Evolutionary conservation across 441 rosid genomes (phyloP), one percentile per base, ranked within the genome.

Genomic region (Erodium moschatum): DNA sequence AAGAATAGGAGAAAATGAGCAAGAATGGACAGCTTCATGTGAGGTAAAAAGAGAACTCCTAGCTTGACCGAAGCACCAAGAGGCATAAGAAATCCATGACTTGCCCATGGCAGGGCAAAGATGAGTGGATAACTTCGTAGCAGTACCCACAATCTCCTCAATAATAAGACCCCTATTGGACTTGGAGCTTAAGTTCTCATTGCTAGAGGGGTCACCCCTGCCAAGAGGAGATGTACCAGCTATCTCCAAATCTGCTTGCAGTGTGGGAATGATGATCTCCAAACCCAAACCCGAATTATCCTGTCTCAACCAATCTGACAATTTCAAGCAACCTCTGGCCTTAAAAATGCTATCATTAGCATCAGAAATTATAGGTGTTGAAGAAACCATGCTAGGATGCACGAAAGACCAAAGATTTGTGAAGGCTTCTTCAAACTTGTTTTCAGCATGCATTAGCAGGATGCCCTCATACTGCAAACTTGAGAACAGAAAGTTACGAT

Each of bases 11-110:
- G 97, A 87, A 77, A 87, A 86, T 65, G 85, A 83, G 79, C 82
- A 81, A 42, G 86, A 79, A 46, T 29, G 85, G 65, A 74, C 78
- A 69, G 79, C 72, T 72, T 83, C 89, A 58, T 62, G 72, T 31
- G 85, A 84, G 33, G 73, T 66, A 64, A 69, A 69, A 68, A 87
- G 80, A 72, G 88, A 82, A 72, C 81, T 83, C 74, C 73, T 85
- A 56, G 96, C 99, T 79, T 88, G 97, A 83, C 58, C 77, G 75
- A 88, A 94, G 81, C 99, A 94, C 99, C 99, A 94, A 69, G 92
- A 81, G 61, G 91, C 97, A 83, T 94, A 94, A 66, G 92, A 88
- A 82, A 94, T 89, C 99, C 99, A 94, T 69, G 99, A 82, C 83
- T 91, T 94, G 31, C 90, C 97, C 99, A 94, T 87, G 67, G 76